Evolutionary conservation across 306 rosid genomes (phyloP).

Genomic region (Heteromeles arbutifolia): DNA sequence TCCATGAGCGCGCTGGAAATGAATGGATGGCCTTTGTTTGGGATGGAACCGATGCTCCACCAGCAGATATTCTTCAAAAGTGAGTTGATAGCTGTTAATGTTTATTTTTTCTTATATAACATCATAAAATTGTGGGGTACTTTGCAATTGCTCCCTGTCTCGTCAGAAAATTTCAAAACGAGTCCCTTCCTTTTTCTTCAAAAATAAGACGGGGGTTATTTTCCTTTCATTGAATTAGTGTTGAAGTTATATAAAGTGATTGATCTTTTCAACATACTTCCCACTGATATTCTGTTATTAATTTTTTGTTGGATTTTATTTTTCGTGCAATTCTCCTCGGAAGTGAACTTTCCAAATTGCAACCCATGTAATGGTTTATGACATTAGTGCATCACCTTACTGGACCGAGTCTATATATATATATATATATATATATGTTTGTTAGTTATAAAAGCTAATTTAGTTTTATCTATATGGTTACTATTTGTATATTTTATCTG

Average conservation of each 20-base stretch:
- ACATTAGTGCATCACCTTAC: background rate
- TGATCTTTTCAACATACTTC: background rate
- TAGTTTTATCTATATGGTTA: background rate
- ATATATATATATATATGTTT: no score
- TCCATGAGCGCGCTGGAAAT: constrained; percentile 27
- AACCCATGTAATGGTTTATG: background rate
- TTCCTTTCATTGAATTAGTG: background rate
- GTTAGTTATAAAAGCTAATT: no score
- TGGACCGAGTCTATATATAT: background rate
- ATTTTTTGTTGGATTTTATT: background rate
- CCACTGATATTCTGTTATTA: background rate
- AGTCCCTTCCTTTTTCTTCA: background rate
- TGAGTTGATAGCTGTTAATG: constrained; percentile 26
- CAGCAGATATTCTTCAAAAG: constrained; percentile 36
- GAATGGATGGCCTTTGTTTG: constrained; percentile 49
- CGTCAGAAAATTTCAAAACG: background rate
- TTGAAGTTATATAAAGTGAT: background rate
- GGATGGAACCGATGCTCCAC: constrained; percentile 77
- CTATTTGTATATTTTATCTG: background rate
- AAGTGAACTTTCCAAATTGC: background rate
- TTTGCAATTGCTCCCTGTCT: background rate
- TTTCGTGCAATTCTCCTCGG: no score
- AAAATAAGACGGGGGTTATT: background rate
- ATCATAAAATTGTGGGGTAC: background rate
- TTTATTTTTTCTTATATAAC: background rate